Evolutionary conservation across 2,329 filamentous ascomycete genomes (phyloP), one percentile per base, ranked within the genome.

Genomic region (Colletotrichum plurivorum): DNA sequence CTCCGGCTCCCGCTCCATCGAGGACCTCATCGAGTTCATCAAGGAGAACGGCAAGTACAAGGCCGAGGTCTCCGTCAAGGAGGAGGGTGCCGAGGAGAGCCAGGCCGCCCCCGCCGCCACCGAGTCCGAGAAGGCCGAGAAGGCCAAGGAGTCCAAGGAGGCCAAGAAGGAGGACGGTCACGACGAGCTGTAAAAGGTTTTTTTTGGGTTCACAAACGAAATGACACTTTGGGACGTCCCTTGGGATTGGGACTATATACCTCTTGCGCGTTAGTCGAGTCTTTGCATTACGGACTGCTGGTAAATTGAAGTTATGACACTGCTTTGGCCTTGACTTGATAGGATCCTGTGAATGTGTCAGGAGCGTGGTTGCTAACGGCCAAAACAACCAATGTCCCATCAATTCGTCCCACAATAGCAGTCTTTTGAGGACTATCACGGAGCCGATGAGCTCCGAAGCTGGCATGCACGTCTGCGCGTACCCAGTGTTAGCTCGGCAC

Each of bases 41-140:
- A 91, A 94, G 84, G 94, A 98, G 87, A 97, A 96, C 82, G 96
- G 96, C 83, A 96, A 94, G 84, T 89, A 97, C 88, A 90, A 92
- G 83, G 90, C 93, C 73, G 90, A 92, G 76, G 90, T 92, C 71
- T 82, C 85, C 64, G 84, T 86, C 74, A 82, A 84, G 75, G 81
- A 83, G 75, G 87, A 87, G 75, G 87, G 88, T 74, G 80, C 82
- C 43, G 87, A 88, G 75, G 86, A 91, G 79, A 83, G 81, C 18
- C 77, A 81, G 45, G 82, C 84, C 66, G 84, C 85, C 51, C 84
- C 85, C 65, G 84, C 86, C 73, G 81, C 87, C 75, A 83, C 84
- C 27, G 86, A 89, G 77, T 81, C 85, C 71, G 79, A 76, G 57
- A 79, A 79, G 73, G 77, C 76, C 63, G 80, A 87, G 78, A 83